Conservation (phyloP, 768 basidiomycete species). For the Amanita subjunquillea region DNA sequence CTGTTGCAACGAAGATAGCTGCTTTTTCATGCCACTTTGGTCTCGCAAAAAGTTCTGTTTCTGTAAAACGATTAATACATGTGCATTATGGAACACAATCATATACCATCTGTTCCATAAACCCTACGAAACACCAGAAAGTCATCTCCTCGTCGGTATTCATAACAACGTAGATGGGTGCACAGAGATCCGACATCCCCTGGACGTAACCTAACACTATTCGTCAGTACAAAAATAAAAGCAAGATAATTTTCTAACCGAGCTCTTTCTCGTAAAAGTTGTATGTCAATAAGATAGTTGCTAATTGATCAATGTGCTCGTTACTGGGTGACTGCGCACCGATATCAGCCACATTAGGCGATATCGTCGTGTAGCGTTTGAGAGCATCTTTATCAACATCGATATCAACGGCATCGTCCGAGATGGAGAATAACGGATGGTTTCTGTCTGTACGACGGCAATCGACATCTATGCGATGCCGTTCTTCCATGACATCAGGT, state of each 20-base stretch:
- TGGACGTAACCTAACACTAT: slow-evolving; percentile 76
- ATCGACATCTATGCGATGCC: slow-evolving; percentile 94
- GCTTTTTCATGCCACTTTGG: slow-evolving; percentile 97
- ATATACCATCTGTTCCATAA: slow-evolving; percentile 92
- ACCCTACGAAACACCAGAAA: slow-evolving; percentile 93
- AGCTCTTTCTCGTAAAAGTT: slow-evolving; percentile 84
- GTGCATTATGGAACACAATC: not conserved
- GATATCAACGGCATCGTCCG: slow-evolving; percentile 22
- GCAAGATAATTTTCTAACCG: slow-evolving; percentile 30
- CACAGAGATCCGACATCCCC: slow-evolving; percentile 95
- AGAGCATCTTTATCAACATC: slow-evolving; percentile 41
- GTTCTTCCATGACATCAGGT: slow-evolving; percentile 75
- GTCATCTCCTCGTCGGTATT: slow-evolving; percentile 81
- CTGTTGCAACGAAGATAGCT: slow-evolving; percentile 81
- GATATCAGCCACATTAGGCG: slow-evolving; percentile 59
- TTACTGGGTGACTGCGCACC: slow-evolving; percentile 86
- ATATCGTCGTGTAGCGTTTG: slow-evolving; percentile 60
- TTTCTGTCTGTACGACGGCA: slow-evolving; percentile 92
- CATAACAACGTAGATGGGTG: slow-evolving; percentile 89
- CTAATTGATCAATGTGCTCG: slow-evolving; percentile 85
- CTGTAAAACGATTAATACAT: slow-evolving; percentile 26
- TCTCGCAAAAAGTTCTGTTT: slow-evolving; percentile 93
- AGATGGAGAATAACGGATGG: slow-evolving; percentile 76
- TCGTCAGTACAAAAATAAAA: slow-evolving; percentile 2
- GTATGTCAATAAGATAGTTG: slow-evolving; percentile 80